phyloP scores from a whole-genome alignment of 371 early-diverging fungal genomes.

The Mucor indicus region DNA sequence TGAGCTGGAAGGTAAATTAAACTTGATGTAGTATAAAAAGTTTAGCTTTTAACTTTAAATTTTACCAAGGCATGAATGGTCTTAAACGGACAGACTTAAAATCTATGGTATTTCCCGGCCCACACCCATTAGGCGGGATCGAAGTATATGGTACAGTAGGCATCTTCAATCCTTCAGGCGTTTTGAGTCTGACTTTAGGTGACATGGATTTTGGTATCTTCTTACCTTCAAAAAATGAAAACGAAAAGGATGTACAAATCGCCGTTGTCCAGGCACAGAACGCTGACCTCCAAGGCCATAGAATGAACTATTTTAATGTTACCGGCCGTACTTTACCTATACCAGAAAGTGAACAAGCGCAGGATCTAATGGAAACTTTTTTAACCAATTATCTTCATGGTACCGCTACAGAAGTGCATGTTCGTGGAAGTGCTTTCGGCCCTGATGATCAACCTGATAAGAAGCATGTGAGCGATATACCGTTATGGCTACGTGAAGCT shows the following conservation, averaged over 20 bases:
- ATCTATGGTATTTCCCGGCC: constrained; percentile 31
- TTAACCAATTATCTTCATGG: constrained; percentile 42
- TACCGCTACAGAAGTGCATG: constrained; percentile 26
- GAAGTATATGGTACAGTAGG: constrained; percentile 29
- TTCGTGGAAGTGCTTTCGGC: constrained; percentile 34
- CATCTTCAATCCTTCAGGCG: constrained; percentile 44
- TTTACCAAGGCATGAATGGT: constrained; percentile 41
- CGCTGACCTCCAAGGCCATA: constrained; percentile 33
- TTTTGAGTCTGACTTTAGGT: constrained; percentile 36
- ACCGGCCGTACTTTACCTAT: constrained; percentile 37
- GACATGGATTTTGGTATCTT: constrained; percentile 48
- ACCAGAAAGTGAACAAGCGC: constrained; percentile 10
- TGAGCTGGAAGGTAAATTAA: constrained; percentile 29
- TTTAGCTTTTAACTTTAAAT: background rate
- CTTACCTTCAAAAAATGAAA: constrained; percentile 16
- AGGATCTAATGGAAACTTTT: constrained; percentile 29
- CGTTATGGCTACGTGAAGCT: constrained; percentile 43
- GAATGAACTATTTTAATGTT: constrained; percentile 38
- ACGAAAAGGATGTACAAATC: constrained; percentile 30
- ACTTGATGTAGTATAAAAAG: background rate
- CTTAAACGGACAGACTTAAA: constrained; percentile 35
- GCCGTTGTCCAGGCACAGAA: constrained; percentile 40
- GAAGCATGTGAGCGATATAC: constrained; percentile 15
- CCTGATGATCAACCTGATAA: constrained; percentile 25
- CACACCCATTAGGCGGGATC: constrained; percentile 41